Percentiles rank a stretch among this genome's conserved stretches.
Evolutionary conservation across 2,329 filamentous ascomycete genomes (phyloP).

Genomic region (Didymella glomerata): DNA sequence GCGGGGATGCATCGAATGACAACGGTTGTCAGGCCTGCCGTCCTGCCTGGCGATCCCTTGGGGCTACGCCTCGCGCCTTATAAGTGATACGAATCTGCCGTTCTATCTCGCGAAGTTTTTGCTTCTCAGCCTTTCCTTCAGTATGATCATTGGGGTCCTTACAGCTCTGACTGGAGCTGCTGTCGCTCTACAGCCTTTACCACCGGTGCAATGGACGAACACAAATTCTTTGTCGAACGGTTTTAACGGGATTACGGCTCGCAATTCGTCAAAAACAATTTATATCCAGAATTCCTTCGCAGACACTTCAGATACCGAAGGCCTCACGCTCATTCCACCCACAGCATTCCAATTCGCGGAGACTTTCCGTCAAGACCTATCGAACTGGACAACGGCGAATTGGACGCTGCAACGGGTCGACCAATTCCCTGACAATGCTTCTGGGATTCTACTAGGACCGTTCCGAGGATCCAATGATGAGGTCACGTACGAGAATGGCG

Average conservation of each 20-base stretch:
- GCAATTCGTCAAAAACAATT: constrained; percentile 41
- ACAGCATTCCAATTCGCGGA: constrained; percentile 60
- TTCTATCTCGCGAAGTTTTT: not conserved
- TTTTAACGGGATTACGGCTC: constrained; percentile 36
- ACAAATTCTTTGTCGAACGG: constrained; percentile 19
- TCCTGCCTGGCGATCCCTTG: constrained; percentile 13
- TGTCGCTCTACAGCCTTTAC: constrained; percentile 52
- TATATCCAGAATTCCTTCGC: constrained; percentile 56
- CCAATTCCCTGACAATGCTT: constrained; percentile 37
- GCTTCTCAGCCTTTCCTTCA: not conserved
- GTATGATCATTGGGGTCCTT: constrained; percentile 27
- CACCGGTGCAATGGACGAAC: constrained; percentile 46
- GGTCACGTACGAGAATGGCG: constrained; percentile 59
- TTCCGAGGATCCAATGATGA: constrained; percentile 37
- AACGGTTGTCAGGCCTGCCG: constrained; percentile 7
- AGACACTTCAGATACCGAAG: constrained; percentile 53
- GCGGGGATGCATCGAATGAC: constrained; percentile 21
- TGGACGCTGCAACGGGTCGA: constrained; percentile 56
- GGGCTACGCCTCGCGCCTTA: constrained; percentile 6
- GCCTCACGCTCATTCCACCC: constrained; percentile 62
- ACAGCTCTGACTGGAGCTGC: constrained; percentile 27
- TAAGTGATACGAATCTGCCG: constrained; percentile 12
- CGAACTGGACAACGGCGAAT: constrained; percentile 49
- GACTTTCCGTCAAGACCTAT: constrained; percentile 58
- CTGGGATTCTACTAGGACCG: constrained; percentile 56